Evolutionary conservation across 371 early-diverging fungal genomes (phyloP).

Genomic region (Actinomucor elegans): DNA sequence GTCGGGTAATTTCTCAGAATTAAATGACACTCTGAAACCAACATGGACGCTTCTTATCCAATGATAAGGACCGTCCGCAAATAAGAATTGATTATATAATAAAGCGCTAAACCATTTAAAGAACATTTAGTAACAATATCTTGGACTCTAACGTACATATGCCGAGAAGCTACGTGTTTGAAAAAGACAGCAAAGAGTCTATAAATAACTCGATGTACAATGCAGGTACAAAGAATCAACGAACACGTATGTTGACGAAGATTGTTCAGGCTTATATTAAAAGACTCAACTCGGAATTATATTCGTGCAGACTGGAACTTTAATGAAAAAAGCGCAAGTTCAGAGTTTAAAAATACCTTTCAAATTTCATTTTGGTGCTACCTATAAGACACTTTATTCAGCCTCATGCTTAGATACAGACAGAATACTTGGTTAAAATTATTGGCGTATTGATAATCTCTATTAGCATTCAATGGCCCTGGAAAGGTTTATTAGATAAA

Average conservation of each 20-base stretch:
- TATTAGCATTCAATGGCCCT: background rate
- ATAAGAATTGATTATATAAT: slow-evolving; percentile 1
- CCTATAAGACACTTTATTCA: background rate
- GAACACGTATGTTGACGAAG: background rate
- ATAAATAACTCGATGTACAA: background rate
- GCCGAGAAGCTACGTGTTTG: too few relatives aligned
- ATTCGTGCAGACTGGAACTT: too few relatives aligned
- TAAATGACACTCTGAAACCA: too few relatives aligned
- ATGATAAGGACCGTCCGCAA: too few relatives aligned
- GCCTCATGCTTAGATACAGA: background rate
- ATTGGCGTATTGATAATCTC: background rate
- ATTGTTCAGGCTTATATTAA: background rate
- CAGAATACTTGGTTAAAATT: background rate
- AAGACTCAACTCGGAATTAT: background rate
- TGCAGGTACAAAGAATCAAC: background rate
- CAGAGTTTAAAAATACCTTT: background rate
- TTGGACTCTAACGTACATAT: background rate
- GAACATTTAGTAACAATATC: background rate
- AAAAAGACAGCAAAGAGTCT: background rate
- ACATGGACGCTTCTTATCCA: too few relatives aligned
- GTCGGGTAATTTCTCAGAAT: too few relatives aligned
- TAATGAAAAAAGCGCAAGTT: too few relatives aligned
- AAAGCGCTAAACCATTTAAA: background rate
- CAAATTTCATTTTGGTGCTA: background rate
- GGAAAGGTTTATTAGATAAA: background rate